Conservation (phyloP, 1,284 basidiomycete species). For the Porogramme epimiltina region DNA sequence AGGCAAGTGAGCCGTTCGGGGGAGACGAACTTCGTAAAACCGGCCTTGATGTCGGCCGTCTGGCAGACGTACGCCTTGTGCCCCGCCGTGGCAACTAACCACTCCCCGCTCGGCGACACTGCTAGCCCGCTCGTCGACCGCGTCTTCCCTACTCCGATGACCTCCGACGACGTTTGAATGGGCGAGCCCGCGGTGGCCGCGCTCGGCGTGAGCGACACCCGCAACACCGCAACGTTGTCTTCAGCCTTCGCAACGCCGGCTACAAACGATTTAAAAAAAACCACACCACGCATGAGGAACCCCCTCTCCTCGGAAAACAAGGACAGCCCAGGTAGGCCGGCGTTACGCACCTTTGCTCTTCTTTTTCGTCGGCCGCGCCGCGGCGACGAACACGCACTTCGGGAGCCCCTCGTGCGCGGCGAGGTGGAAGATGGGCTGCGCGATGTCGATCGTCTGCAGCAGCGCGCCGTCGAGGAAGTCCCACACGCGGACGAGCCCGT, state of each 20-base stretch:
- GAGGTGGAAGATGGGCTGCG: conserved; percentile 74
- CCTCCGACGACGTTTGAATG: conserved; percentile 51
- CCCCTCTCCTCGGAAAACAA: neutral
- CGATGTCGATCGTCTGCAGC: conserved; percentile 72
- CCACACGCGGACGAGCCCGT: conserved; percentile 89
- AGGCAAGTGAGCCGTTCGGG: conserved; percentile 84
- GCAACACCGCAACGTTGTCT: conserved; percentile 58
- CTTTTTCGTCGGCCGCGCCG: conserved; percentile 52
- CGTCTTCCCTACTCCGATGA: conserved; percentile 69
- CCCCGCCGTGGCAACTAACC: conserved; percentile 81
- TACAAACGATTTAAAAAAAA: neutral
- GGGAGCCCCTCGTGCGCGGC: conserved; percentile 68
- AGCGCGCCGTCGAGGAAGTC: conserved; percentile 89
- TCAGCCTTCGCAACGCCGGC: conserved; percentile 31
- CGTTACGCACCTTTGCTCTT: conserved; percentile 44
- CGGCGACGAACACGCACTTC: conserved; percentile 72
- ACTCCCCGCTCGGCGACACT: conserved; percentile 78
- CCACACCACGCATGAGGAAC: neutral
- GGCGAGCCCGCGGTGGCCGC: conserved; percentile 41
- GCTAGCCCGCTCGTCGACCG: conserved; percentile 64
- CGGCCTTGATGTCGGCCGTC: conserved; percentile 54
- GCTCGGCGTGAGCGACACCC: conserved; percentile 59
- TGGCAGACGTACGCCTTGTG: conserved; percentile 83
- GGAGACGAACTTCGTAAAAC: conserved; percentile 87
- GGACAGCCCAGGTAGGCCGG: conserved; percentile 9